Evolutionary conservation across 2,329 filamentous ascomycete genomes (phyloP).

Genomic region (Didymosphaeria variabile): DNA sequence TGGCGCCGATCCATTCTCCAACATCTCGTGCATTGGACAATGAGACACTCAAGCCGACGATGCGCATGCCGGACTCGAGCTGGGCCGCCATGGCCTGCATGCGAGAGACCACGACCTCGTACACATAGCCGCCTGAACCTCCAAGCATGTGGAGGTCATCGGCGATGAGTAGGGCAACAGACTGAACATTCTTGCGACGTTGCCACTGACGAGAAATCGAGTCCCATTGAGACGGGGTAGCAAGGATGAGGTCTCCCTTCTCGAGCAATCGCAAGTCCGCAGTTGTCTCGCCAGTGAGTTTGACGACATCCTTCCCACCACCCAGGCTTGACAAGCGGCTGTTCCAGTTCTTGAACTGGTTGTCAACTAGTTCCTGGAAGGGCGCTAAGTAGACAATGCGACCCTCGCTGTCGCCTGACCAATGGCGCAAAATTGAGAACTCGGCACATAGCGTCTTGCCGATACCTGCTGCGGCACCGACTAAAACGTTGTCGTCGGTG

Average conservation of each 20-base stretch:
- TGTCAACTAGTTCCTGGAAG: constrained; percentile 91
- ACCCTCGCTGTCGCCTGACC: constrained; percentile 75
- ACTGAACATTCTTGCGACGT: constrained; percentile 92
- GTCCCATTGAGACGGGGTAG: constrained; percentile 95
- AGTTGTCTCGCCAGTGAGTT: constrained; percentile 91
- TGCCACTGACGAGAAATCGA: constrained; percentile 96
- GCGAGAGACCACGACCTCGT: constrained; percentile 95
- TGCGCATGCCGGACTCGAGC: constrained; percentile 83
- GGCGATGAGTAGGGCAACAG: constrained; percentile 88
- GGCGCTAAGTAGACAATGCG: constrained; percentile 94
- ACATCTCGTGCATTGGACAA: constrained; percentile 92
- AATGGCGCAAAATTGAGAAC: constrained; percentile 89
- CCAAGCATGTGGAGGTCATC: constrained; percentile 96
- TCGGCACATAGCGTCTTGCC: constrained; percentile 98
- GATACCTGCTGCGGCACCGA: constrained; percentile 91
- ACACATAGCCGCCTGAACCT: constrained; percentile 84
- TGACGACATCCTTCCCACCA: constrained; percentile 89
- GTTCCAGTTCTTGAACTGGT: constrained; percentile 84
- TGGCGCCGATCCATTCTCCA: constrained; percentile 97
- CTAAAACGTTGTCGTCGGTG: constrained; percentile 90
- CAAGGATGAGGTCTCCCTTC: constrained; percentile 85
- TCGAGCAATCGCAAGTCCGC: constrained; percentile 90
- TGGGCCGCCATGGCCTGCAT: constrained; percentile 97
- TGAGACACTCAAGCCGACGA: constrained; percentile 89
- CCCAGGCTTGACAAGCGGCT: constrained; percentile 74